Conservation (phyloP, 805 yeast species). For the Candida sithepensis region DNA sequence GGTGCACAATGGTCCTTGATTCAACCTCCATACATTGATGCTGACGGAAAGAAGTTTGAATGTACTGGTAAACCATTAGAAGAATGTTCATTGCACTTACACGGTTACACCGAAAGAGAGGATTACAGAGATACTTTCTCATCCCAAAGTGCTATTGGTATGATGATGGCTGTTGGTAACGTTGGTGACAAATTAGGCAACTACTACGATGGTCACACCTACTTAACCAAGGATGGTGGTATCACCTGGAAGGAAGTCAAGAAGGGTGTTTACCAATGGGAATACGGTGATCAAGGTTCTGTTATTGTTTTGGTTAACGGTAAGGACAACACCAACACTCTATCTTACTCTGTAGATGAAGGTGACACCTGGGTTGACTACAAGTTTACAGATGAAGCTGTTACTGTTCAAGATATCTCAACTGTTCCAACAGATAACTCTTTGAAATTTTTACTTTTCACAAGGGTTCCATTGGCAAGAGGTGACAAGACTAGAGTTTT, state of each 20-base stretch:
- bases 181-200: conserved; percentile 63
- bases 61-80: conserved; percentile 50
- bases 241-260: conserved; percentile 74
- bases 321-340: conserved; percentile 50
- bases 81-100: conserved; percentile 76
- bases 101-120: conserved; percentile 80
- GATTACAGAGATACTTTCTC: conserved; percentile 81
- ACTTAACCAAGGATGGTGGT: conserved; percentile 81
- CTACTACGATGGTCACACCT: conserved; percentile 45
- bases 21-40: conserved; percentile 62
- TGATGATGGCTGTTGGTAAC: conserved; percentile 81
- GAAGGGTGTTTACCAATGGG: conserved; percentile 81
- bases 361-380: conserved; percentile 72
- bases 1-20: conserved; percentile 80
- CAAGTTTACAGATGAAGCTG: conserved; percentile 57
- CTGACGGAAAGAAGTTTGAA: conserved; percentile 52
- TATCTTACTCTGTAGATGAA: conserved; percentile 69
- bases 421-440: conserved; percentile 88
- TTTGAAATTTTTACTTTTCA: conserved; percentile 67
- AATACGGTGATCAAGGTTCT: conserved; percentile 90
- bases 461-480: conserved; percentile 40
- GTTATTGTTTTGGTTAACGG: conserved; percentile 69
- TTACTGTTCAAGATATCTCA: conserved; percentile 64
- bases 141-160: conserved; percentile 81
- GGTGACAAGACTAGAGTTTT: conserved; percentile 50